Conservation (phyloP, 2,329 filamentous ascomycete genomes). For the Aspergillus texensis region DNA sequence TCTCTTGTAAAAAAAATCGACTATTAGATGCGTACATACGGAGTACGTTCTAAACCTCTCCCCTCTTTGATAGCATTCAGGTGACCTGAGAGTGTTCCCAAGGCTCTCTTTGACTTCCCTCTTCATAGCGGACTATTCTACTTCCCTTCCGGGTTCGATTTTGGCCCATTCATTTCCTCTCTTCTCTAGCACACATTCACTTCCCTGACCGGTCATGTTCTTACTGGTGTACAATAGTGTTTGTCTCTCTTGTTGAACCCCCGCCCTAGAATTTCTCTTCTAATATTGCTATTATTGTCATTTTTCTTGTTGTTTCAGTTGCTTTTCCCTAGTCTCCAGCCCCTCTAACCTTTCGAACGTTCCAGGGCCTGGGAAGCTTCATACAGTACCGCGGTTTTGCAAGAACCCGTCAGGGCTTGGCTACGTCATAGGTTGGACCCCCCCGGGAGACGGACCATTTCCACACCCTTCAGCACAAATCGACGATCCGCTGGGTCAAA, state of each 20-base stretch:
- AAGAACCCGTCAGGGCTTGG: conserved; percentile 22
- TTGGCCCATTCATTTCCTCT: conserved; percentile 14
- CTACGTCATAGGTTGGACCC: conserved; percentile 37
- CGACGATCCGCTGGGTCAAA: conserved; percentile 23
- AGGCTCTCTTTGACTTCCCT: background rate
- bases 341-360: background rate
- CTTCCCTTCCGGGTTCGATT: conserved; percentile 26
- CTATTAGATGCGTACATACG: background rate
- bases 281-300: background rate
- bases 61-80: background rate
- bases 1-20: background rate
- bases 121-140: conserved; percentile 26
- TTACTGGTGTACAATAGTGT: background rate
- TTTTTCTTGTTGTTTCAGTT: background rate
- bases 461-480: conserved; percentile 21
- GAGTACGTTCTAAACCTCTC: background rate
- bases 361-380: conserved; percentile 4
- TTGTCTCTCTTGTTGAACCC: background rate
- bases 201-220: conserved; percentile 1
- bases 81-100: background rate
- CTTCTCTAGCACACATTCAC: conserved; percentile 11
- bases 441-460: conserved; percentile 30
- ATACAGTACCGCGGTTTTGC: conserved; percentile 21
- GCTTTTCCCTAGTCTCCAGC: background rate
- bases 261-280: background rate